These are phyloP conservation scores for Eutrema yunnanense DNA, from an alignment of 345 rosid genomes.

Conservation along the genomic window DNA sequence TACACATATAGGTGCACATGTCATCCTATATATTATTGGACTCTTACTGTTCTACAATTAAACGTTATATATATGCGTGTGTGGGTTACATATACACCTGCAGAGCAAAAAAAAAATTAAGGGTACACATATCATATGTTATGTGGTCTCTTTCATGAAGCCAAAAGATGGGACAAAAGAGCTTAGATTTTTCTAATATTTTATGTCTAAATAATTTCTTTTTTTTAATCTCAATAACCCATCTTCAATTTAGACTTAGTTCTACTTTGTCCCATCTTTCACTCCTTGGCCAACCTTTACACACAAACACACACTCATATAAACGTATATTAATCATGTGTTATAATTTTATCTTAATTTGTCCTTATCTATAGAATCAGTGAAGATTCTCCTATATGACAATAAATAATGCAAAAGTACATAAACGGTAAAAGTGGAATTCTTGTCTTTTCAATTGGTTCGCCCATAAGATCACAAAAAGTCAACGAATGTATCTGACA, in stretches of 20 bases:
- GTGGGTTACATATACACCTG: conserved; percentile 15
- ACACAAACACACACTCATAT: background rate
- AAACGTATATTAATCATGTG: background rate
- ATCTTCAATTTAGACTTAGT: conserved; percentile 20
- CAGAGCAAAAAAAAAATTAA: background rate
- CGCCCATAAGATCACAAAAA: background rate
- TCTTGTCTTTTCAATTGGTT: background rate
- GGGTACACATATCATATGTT: conserved; percentile 20
- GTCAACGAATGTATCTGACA: background rate
- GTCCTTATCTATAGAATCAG: background rate
- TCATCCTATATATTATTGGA: conserved; percentile 10
- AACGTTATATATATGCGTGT: background rate
- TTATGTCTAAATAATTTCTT: background rate
- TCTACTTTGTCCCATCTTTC: conserved; percentile 13
- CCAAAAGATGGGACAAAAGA: conserved; percentile 29
- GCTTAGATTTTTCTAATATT: background rate
- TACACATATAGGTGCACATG: conserved; percentile 2
- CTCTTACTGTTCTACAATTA: conserved; percentile 11
- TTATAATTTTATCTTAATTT: background rate
- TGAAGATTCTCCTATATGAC: background rate
- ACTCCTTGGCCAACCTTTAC: conserved; percentile 25
- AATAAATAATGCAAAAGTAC: background rate
- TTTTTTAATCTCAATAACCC: conserved; percentile 11
- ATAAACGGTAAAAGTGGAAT: conserved; percentile 5
- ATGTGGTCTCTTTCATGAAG: conserved; percentile 27